Percentiles rank a stretch among this genome's conserved stretches.
phyloP scores from a whole-genome alignment of 495 filamentous ascomycete species.

The Podospora comata region DNA sequence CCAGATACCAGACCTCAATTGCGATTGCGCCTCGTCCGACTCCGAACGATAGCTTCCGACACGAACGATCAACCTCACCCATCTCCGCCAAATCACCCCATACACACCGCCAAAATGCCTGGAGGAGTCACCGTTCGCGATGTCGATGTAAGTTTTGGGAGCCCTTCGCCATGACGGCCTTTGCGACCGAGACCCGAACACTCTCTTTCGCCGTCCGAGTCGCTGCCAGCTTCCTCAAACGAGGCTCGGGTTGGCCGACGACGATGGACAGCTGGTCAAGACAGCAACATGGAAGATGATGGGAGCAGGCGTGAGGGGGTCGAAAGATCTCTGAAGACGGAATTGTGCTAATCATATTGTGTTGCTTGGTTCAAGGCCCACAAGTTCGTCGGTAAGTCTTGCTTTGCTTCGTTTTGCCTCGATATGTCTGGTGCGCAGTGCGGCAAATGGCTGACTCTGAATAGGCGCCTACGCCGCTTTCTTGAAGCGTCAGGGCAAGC shows the following conservation, averaged over 20 bases:
- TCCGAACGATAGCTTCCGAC: slow-evolving; percentile 20
- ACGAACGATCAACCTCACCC: slow-evolving; percentile 28
- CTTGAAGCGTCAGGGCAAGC: slow-evolving; percentile 98
- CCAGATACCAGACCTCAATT: slow-evolving; percentile 18
- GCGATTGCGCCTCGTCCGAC: slow-evolving; percentile 13
- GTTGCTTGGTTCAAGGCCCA: slow-evolving; percentile 57
- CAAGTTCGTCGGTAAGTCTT: slow-evolving; percentile 70
- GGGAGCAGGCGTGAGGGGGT: slow-evolving; percentile 58
- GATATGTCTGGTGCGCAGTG: background rate
- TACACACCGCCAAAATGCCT: slow-evolving; percentile 69
- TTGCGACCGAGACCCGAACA: slow-evolving; percentile 28
- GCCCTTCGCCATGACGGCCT: slow-evolving; percentile 27
- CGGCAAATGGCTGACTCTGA: slow-evolving; percentile 8
- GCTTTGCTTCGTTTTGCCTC: background rate
- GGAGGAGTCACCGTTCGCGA: slow-evolving; percentile 80
- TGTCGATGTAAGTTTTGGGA: slow-evolving; percentile 72
- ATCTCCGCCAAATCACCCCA: slow-evolving; percentile 20
- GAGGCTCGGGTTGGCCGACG: slow-evolving; percentile 25
- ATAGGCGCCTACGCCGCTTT: slow-evolving; percentile 82
- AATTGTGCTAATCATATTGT: slow-evolving; percentile 55
- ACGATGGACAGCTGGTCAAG: slow-evolving; percentile 22
- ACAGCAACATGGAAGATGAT: slow-evolving; percentile 33
- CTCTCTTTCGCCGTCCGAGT: slow-evolving; percentile 32
- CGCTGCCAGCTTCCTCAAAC: slow-evolving; percentile 7
- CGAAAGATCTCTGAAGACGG: slow-evolving; percentile 59